Percentiles rank a stretch among this genome's conserved stretches.
phyloP scores from a whole-genome alignment of 2,329 filamentous ascomycete genomes.

The Colletotrichum orbiculare region DNA sequence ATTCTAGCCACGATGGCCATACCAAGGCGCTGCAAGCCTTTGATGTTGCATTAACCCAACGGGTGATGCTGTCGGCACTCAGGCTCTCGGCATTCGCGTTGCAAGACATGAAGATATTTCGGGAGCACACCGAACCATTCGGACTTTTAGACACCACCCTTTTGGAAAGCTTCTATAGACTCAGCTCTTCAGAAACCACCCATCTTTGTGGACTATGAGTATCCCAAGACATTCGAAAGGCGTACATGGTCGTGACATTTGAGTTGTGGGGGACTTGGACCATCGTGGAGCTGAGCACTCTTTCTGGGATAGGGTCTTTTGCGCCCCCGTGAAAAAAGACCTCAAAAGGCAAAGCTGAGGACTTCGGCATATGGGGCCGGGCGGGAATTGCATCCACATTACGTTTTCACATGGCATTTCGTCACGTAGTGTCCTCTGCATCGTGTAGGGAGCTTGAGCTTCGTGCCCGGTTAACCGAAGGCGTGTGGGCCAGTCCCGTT shows the following conservation, averaged over 20 bases:
- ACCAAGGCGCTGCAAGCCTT: neutral
- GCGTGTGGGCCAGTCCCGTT: too few species aligned
- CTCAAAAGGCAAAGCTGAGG: neutral
- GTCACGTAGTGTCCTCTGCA: too few species aligned
- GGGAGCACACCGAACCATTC: neutral
- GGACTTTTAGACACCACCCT: neutral
- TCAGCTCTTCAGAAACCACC: too few species aligned
- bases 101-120: neutral
- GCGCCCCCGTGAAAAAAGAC: slow-evolving; percentile 1
- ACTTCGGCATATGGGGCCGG: slow-evolving; percentile 27
- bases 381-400: slow-evolving; percentile 9
- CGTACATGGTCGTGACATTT: slow-evolving; percentile 8
- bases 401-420: neutral
- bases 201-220: too few species aligned
- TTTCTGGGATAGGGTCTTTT: slow-evolving; percentile 2
- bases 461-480: too few species aligned
- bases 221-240: neutral
- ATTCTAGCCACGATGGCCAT: neutral
- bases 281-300: neutral
- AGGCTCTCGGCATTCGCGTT: neutral
- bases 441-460: too few species aligned
- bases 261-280: slow-evolving; percentile 8
- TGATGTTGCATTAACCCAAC: neutral
- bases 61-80: too few species aligned
- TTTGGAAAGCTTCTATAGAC: neutral